Base-by-base conservation (phyloP, 1,139 yeast species). In the Debaryomyces coudertii region DNA sequence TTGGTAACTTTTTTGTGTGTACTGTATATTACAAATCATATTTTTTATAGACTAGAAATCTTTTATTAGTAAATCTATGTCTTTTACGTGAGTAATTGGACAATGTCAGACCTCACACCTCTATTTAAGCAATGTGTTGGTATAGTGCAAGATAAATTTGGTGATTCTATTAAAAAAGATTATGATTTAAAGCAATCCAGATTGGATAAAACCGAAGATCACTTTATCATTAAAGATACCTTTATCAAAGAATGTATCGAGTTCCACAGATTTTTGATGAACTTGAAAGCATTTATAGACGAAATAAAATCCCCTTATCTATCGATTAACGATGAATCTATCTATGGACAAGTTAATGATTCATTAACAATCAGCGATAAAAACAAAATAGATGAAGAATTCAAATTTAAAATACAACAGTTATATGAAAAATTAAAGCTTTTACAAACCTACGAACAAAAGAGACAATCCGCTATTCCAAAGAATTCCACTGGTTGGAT, bases 31-130 rank as follows among this genome's bases (percentile, higher is more conserved):
- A 14, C 24, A 23, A 16, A 2, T 6, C 14, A 29, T 29, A 29
- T 29, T 29, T 29, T 29, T 15, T 28, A 28, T n/a, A 28, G 12
- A 18, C n/a, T 14, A 14, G 15, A 15, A 18, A 11, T 34, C 36
- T 12, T 5, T 25, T 16, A 36, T 24, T 18, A 24, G 16, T 18
- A 12, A 12, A 33, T 16, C 16, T 28, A 12, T 28, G 7, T 3
- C 5, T 38, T 15, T 25, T 9, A 15, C 9, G 9, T 11, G 3
- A 14, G 8, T 3, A 24, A 25, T 16, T 15, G 24, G 37, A 11
- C 14, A 42, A 81, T 81, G 87, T 61, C 80, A 1, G 82, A 82
- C 52, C 58, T 78, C 28, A 82, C 87, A 1, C 79, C 77, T 1
- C 57, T 73, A 16, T 83, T 83, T 57, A 60, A 62, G 30, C 77